phyloP scores from a whole-genome alignment of 2,329 filamentous ascomycete species.

The Calonectria henricotiae region DNA sequence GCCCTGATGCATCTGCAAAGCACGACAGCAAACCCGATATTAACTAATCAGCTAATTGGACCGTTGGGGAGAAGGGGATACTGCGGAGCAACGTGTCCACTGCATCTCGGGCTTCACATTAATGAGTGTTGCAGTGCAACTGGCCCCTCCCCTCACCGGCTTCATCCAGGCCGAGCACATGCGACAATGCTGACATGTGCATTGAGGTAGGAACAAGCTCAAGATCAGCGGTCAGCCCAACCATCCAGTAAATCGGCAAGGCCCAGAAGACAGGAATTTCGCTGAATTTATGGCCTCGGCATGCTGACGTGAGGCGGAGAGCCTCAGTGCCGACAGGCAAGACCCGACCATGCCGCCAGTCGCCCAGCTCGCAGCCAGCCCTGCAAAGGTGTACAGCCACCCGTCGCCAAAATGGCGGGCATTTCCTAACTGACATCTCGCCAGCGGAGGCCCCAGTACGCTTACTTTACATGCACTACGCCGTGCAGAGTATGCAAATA shows the following conservation, averaged over 20 bases:
- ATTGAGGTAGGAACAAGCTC: slow-evolving; percentile 22
- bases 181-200: slow-evolving; percentile 25
- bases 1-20: slow-evolving; percentile 18
- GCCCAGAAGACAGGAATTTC: slow-evolving; percentile 10
- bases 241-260: slow-evolving; percentile 11
- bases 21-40: slow-evolving; percentile 15
- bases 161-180: slow-evolving; percentile 25
- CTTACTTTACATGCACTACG: slow-evolving; percentile 37
- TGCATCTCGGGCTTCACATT: slow-evolving; percentile 28
- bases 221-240: slow-evolving; percentile 21
- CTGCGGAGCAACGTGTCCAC: slow-evolving; percentile 27
- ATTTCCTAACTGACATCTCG: slow-evolving; percentile 15
- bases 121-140: slow-evolving; percentile 32
- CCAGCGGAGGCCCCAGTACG: slow-evolving; percentile 30
- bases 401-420: slow-evolving; percentile 25
- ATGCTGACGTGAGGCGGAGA: slow-evolving; percentile 40
- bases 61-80: slow-evolving; percentile 6
- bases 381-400: slow-evolving; percentile 35
- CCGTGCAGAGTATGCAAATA: slow-evolving; percentile 23
- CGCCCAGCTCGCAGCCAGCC: slow-evolving; percentile 14
- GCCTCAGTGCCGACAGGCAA: slow-evolving; percentile 28
- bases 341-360: slow-evolving; percentile 14
- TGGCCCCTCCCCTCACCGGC: slow-evolving; percentile 22
- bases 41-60: slow-evolving; percentile 22
- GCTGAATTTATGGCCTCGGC: not conserved